phyloP scores from a whole-genome alignment of 2,329 filamentous ascomycete species.

The Blastomyces gilchristii region DNA sequence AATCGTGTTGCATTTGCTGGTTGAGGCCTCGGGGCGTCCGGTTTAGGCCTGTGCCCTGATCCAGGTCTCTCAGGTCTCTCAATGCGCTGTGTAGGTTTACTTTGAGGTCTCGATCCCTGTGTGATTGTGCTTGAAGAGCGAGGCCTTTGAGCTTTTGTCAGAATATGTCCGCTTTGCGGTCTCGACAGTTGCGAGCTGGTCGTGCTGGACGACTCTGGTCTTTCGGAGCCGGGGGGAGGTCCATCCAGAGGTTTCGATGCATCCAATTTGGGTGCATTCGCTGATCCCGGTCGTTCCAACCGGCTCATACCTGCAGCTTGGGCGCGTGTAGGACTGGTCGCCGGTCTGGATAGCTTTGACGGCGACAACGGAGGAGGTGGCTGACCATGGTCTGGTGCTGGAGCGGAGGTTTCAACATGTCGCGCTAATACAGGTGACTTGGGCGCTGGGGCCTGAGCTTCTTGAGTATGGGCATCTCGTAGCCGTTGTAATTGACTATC shows the following conservation, averaged over 20 bases:
- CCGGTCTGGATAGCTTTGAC: not conserved
- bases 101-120: not conserved
- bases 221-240: not conserved
- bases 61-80: slow-evolving; percentile 7
- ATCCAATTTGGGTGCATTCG: not conserved
- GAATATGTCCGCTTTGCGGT: not conserved
- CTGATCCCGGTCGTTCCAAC: slow-evolving; percentile 1
- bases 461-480: not conserved
- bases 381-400: not conserved
- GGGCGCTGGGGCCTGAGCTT: not conserved
- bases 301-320: not conserved
- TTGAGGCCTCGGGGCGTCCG: slow-evolving; percentile 17
- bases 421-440: not conserved
- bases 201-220: slow-evolving; percentile 1
- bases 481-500: not conserved
- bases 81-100: not conserved
- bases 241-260: not conserved
- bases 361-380: not conserved
- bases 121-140: not conserved
- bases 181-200: slow-evolving; percentile 3
- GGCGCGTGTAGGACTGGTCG: not conserved
- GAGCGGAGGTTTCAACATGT: not conserved
- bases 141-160: not conserved
- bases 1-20: slow-evolving; percentile 20
- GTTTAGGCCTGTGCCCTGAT: slow-evolving; percentile 6